Evolutionary conservation across 2,329 filamentous ascomycete species (phyloP).

Genomic region (Raffaelea ambrosiae): DNA sequence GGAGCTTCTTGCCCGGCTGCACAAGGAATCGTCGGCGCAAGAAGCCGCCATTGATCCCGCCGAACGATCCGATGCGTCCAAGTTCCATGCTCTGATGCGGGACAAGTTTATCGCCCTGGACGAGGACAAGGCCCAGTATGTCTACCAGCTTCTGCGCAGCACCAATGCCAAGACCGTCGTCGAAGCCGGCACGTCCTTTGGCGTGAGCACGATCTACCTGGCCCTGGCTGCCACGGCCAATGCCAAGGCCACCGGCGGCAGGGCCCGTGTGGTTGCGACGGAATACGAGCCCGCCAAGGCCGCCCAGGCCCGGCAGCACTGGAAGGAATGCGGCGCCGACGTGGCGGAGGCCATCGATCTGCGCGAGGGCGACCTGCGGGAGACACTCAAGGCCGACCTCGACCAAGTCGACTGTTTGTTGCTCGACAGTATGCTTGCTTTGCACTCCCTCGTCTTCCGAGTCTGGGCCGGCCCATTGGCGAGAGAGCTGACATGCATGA

Average conservation of each 20-base stretch:
- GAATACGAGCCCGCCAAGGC: constrained; percentile 51
- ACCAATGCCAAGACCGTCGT: constrained; percentile 41
- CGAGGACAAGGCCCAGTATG: constrained; percentile 45
- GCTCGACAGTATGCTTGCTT: constrained; percentile 54
- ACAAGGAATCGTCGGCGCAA: constrained; percentile 3
- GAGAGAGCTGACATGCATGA: too few relatives aligned
- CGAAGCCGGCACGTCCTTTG: constrained; percentile 53
- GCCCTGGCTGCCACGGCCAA: constrained; percentile 47
- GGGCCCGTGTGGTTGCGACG: constrained; percentile 48
- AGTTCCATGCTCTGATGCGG: constrained; percentile 23
- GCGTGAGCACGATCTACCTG: constrained; percentile 53
- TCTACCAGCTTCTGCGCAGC: constrained; percentile 43
- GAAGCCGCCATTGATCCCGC: background rate
- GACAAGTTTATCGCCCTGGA: constrained; percentile 53
- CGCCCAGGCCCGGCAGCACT: constrained; percentile 37
- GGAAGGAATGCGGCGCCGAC: constrained; percentile 39
- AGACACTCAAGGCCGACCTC: constrained; percentile 40
- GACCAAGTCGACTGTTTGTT: constrained; percentile 45
- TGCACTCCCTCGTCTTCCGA: too few relatives aligned
- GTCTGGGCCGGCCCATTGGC: too few relatives aligned
- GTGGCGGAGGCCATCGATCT: constrained; percentile 44
- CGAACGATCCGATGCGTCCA: background rate
- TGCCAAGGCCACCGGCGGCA: constrained; percentile 14
- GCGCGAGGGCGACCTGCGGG: constrained; percentile 44
- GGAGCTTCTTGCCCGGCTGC: background rate